A percentile compares a stretch with the other conserved stretches of the same genome.
Evolutionary conservation across 2,329 filamentous ascomycete genomes (phyloP).

Genomic region (Sphaerulina vaccinii): DNA sequence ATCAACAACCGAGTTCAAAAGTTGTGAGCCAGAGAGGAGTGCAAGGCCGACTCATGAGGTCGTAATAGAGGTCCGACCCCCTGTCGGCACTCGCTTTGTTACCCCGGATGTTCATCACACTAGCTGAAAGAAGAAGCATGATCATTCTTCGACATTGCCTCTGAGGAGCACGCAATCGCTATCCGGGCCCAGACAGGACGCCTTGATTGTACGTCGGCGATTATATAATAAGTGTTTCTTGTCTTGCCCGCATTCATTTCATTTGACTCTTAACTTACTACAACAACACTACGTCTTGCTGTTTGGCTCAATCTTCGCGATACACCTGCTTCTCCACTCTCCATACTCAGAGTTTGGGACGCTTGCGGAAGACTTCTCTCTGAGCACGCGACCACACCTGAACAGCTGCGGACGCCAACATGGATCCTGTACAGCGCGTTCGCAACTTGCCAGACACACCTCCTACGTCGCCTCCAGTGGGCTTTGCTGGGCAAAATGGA

Average conservation of each 20-base stretch:
- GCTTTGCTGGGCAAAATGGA: constrained; percentile 40
- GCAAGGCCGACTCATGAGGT: background rate
- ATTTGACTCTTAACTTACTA: background rate
- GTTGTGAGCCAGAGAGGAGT: background rate
- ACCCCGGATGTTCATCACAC: background rate
- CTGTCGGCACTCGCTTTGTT: background rate
- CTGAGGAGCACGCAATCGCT: background rate
- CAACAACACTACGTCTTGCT: background rate
- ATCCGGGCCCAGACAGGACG: background rate
- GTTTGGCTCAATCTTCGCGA: background rate
- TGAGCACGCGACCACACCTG: too few species aligned
- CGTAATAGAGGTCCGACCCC: background rate
- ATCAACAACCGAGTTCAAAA: background rate
- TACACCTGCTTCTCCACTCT: background rate
- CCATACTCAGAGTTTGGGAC: too few species aligned
- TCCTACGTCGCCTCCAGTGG: constrained; percentile 39
- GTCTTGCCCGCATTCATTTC: background rate
- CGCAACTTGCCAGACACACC: constrained; percentile 37
- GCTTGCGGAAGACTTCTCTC: too few species aligned
- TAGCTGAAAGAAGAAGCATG: background rate
- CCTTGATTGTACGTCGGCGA: background rate
- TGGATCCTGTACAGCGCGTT: constrained; percentile 32
- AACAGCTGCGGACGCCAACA: background rate
- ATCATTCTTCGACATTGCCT: background rate
- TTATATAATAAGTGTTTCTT: background rate